A percentile compares a stretch with the other conserved stretches of the same genome.
Conservation (phyloP, 805 yeast genomes). For the Lachancea meyersii region DNA sequence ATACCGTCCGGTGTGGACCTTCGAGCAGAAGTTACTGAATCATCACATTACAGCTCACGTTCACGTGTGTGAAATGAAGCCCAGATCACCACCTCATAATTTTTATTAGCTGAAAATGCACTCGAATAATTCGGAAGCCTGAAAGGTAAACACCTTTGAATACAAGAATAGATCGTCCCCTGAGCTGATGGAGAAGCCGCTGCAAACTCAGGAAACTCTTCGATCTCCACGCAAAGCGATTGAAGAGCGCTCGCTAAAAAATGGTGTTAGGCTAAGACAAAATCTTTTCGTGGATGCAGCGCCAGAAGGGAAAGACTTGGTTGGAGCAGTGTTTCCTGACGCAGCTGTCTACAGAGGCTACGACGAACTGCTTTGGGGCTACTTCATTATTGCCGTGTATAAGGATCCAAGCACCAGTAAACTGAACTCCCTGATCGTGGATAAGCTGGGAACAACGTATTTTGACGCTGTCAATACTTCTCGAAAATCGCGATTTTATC, state of each 20-base stretch:
- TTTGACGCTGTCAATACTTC: constrained; percentile 54
- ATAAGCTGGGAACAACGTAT: constrained; percentile 61
- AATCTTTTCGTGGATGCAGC: background rate
- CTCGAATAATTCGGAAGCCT: background rate
- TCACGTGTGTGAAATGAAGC: too few species aligned
- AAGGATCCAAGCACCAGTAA: constrained; percentile 31
- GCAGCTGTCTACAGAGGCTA: constrained; percentile 22
- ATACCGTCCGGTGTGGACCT: too few species aligned
- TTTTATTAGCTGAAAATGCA: too few species aligned
- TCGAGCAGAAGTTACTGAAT: too few species aligned
- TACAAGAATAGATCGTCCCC: background rate
- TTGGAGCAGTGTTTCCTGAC: constrained; percentile 16
- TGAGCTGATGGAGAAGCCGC: background rate
- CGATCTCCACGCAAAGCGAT: background rate
- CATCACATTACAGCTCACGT: too few species aligned
- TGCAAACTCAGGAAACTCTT: background rate
- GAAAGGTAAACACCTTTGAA: constrained; percentile 1
- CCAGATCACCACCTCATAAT: too few species aligned
- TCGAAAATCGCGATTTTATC: constrained; percentile 61
- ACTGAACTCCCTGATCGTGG: constrained; percentile 49
- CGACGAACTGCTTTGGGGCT: constrained; percentile 30
- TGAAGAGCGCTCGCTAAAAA: background rate
- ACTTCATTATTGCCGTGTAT: constrained; percentile 22
- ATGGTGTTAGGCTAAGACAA: background rate
- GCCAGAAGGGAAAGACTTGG: constrained; percentile 16